Evolutionary conservation across 2,329 filamentous ascomycete species (phyloP), one percentile per base, ranked within the genome.

Genomic region (Apiospora phragmitis): DNA sequence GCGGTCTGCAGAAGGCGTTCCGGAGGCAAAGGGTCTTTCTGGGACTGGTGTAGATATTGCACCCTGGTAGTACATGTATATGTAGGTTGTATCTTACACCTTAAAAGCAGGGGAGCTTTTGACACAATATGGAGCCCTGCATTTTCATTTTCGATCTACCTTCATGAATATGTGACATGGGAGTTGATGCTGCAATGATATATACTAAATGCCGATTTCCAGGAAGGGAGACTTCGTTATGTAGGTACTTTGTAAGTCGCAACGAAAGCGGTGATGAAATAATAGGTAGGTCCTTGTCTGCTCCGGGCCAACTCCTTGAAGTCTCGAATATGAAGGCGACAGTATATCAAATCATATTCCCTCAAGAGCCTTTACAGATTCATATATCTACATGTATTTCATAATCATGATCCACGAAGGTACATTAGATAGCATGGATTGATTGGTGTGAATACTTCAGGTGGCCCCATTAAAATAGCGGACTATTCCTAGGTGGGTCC

Each of bases 61-160:
- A 47, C 42, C 45, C 45, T 45, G 26, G 65, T 32, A 45, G 26
- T 67, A 62, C 32, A 62, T 62, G 65, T 47, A 67, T 67, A 32
- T 47, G 45, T 67, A 67, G 29, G 65, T 67, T 67, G 42, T 67
- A 67, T 67, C 65, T 47, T 45, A 47, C 24, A 47, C 41, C 65
- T 42, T 26, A 14, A 32, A 43, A 67, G 41, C 38, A 47, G 16
- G n/a, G 24, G 24, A 26, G n/a, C 29, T 43, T 18, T 21, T n/a
- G n/a, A 26, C 41, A 47, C 65, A 32, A 67, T 43, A 67, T 32
- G 24, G n/a, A 43, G 42, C 65, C 55, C 32, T 62, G 32, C 55
- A n/a, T 38, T 38, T 62, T 38, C 55, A n/a, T 12, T 62, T 41
- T n/a, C 18, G 21, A 41, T 66, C 6, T n/a, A 59, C 16, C 29